phyloP scores from a whole-genome alignment of 2,329 filamentous ascomycete genomes.

The Aspergillus arachidicola region DNA sequence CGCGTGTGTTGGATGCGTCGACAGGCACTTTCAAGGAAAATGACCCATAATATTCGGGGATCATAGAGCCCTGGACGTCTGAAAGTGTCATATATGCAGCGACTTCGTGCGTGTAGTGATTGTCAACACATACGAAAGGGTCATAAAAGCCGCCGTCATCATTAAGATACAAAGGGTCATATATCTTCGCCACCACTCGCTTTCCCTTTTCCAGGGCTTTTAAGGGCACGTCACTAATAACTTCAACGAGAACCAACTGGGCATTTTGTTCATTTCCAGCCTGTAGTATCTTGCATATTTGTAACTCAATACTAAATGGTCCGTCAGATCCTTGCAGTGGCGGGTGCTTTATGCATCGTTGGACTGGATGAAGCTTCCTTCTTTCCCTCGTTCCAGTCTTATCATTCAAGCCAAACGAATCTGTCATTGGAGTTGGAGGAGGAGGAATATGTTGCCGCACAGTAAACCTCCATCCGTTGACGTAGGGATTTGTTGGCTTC shows the following conservation, averaged over 20 bases:
- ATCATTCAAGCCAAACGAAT: not conserved
- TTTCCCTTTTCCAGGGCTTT: conserved; percentile 7
- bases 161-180: conserved; percentile 27
- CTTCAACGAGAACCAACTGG: not conserved
- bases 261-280: not conserved
- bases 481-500: not conserved
- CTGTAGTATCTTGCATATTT: not conserved
- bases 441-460: not conserved
- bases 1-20: conserved; percentile 10
- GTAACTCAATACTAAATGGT: not conserved
- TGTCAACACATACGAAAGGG: conserved; percentile 26
- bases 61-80: conserved; percentile 22
- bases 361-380: not conserved
- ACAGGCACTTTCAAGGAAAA: conserved; percentile 24
- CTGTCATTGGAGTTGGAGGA: not conserved
- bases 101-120: conserved; percentile 28
- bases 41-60: conserved; percentile 28
- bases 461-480: not conserved
- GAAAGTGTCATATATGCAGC: conserved; percentile 19
- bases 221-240: not conserved
- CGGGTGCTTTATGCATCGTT: not conserved
- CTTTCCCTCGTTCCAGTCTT: not conserved
- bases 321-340: not conserved
- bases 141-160: conserved; percentile 24
- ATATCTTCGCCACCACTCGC: conserved; percentile 26